Conservation (phyloP, 2,329 filamentous ascomycete genomes). For the Claviceps sp. region DNA sequence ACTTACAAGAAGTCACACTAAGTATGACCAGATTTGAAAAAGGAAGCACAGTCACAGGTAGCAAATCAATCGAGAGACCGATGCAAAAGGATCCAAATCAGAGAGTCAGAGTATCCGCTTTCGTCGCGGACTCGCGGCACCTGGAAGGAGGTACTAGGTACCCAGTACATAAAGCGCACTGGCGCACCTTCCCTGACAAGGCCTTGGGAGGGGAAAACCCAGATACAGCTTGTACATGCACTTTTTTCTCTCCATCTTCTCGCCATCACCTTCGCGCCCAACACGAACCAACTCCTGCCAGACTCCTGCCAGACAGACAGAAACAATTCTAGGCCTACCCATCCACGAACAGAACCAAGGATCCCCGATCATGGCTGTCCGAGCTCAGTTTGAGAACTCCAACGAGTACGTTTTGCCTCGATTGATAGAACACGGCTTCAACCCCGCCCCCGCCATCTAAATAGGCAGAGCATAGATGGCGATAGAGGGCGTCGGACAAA, state of each 20-base stretch:
- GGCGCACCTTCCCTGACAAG: neutral
- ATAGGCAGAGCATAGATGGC: neutral
- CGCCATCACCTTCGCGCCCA: neutral
- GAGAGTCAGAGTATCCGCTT: neutral
- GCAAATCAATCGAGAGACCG: too few species aligned
- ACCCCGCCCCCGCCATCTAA: constrained; percentile 15
- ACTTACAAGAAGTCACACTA: too few species aligned
- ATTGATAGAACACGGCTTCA: neutral
- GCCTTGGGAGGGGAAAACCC: neutral
- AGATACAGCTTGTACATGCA: neutral
- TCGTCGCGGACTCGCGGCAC: neutral
- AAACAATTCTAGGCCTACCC: neutral
- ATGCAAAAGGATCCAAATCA: too few species aligned
- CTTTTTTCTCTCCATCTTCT: neutral
- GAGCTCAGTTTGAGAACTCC: constrained; percentile 75
- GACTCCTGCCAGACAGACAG: neutral
- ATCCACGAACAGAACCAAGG: neutral
- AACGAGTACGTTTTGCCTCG: constrained; percentile 57
- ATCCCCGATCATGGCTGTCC: constrained; percentile 44
- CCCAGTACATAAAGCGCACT: neutral
- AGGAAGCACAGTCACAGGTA: too few species aligned
- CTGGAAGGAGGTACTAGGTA: neutral
- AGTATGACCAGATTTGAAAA: too few species aligned
- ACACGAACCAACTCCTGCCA: neutral
- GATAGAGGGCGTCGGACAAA: neutral